Base-by-base conservation (phyloP, 768 basidiomycete species). In the Boletus tylopilopsis region DNA sequence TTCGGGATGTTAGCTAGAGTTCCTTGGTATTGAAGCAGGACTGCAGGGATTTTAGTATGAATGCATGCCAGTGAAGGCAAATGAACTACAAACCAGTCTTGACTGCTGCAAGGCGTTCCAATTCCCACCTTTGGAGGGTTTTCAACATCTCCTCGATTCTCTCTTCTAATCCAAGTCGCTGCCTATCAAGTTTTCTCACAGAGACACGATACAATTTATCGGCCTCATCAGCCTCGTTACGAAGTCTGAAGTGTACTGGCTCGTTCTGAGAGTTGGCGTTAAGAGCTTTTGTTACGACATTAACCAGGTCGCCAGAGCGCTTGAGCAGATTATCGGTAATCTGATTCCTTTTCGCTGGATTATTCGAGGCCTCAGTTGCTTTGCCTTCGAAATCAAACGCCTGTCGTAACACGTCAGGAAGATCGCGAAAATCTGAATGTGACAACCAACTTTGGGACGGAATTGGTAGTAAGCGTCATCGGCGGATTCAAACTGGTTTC, bases 401-500 rank as follows among this genome's bases (percentile, higher is more conserved):
- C 67, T 68, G 22, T 27, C 21, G 2, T 6, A 0, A 29, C 15
- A 16, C 16, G 42, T 61, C 40, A 62, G 70, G 37, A 53, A 16
- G 67, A 70, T 21, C 50, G 6, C 24, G 13, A 57, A 55, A 34
- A 53, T 55, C 24, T 60, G 7, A 47, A 30, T 16, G 57, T 37
- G 12, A 16, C 16, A 12, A 60, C 72, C 4, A 50, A 87, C 89
- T 77, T 86, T 90, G 19, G 84, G 80, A 15, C 90, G 73, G 71
- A 93, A 91, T 64, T 92, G 90, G 64, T 87, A 93, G 62, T 78
- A 91, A 1, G 87, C 87, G 56, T 88, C 88, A 35, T 87, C 84
- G 2, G 82, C 77, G 52, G 78, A 78, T 57, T 89, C 89, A 55
- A 89, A 92, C 45, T 78, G 76, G 60, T 93, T 93, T 9, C 90